Base-by-base conservation (phyloP, 1,284 basidiomycete species). In the Mixia osmundae region DNA sequence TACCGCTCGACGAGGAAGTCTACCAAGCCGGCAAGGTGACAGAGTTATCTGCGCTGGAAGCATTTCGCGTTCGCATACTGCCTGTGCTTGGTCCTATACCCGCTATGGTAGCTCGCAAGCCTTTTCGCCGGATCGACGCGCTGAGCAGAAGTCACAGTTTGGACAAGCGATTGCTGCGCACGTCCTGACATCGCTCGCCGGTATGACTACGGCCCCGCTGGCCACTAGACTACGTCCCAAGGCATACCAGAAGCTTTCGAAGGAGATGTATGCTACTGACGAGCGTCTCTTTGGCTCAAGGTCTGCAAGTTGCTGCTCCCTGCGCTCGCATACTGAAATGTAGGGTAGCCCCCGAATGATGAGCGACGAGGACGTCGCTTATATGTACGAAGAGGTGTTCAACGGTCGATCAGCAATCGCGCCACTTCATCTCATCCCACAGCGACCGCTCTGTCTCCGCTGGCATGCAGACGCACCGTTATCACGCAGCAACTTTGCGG, bases 1-100 rank as follows among this genome's bases (percentile, higher is more conserved):
- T 95, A 3, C 91, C 89, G 1, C 63, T 97, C 0, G 68, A 79
- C 1, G 82, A 94, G 42, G 79, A 85, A 43, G 85, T 95, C 56
- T 87, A 85, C 54, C 61, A 75, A 49, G 82, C 77, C 54, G 91
- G 89, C 10, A 63, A 72, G 15, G 75, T 95, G 4, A 75, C 80
- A 50, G 87, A 97, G 57, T 66, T 97, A 3, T 73, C 78, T 8
- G 76, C 76, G 4, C 76, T 95, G 41, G 78, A 89, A 51, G 82
- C 94, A 54, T 97, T 95, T 59, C 65, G 91, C 24, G 82, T 89
- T 4, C 66, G 83, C 30, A 82, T 87, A 44, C 55, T 89, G 5
- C 82, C 82, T 21, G 82, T 87, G 5, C 64, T 87, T 5, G 78
- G 76, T 66, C 44, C 35, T 54, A 45, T 41, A 14, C 41, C 46